phyloP scores from a whole-genome alignment of 2,329 filamentous ascomycete genomes.

The Chaetomiaceae sp. region DNA sequence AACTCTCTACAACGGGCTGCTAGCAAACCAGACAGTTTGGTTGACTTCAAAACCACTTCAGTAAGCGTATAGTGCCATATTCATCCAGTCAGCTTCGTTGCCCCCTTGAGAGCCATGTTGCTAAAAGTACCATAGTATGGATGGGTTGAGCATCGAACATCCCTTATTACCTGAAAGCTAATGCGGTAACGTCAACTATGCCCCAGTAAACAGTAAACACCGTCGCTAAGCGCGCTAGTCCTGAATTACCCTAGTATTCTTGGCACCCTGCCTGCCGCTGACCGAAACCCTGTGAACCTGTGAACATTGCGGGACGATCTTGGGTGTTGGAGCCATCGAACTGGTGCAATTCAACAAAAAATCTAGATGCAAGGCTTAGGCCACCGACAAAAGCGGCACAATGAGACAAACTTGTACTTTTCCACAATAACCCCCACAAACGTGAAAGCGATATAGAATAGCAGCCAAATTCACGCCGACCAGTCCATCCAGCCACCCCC shows the following conservation, averaged over 20 bases:
- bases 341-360: constrained; percentile 15
- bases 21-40: neutral
- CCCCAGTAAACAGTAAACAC: too few relatives aligned
- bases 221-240: neutral
- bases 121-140: too few relatives aligned
- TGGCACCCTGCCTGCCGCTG: constrained; percentile 7
- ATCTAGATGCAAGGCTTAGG: constrained; percentile 3
- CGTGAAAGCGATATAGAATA: neutral
- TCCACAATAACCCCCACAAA: neutral
- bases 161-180: too few relatives aligned
- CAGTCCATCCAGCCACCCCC: neutral
- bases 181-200: too few relatives aligned
- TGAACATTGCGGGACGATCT: constrained; percentile 13
- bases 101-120: too few relatives aligned
- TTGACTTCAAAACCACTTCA: too few relatives aligned
- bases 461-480: neutral
- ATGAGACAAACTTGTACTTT: neutral
- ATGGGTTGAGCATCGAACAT: too few relatives aligned
- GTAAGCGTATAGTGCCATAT: too few relatives aligned
- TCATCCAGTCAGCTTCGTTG: too few relatives aligned
- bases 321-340: constrained; percentile 7
- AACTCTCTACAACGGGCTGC: neutral
- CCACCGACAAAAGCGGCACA: constrained; percentile 1
- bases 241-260: neutral
- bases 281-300: neutral